These are phyloP conservation scores for Oryza glumipatula DNA, from an alignment of 176 grass and related monocot genomes.

Conservation along the genomic window DNA sequence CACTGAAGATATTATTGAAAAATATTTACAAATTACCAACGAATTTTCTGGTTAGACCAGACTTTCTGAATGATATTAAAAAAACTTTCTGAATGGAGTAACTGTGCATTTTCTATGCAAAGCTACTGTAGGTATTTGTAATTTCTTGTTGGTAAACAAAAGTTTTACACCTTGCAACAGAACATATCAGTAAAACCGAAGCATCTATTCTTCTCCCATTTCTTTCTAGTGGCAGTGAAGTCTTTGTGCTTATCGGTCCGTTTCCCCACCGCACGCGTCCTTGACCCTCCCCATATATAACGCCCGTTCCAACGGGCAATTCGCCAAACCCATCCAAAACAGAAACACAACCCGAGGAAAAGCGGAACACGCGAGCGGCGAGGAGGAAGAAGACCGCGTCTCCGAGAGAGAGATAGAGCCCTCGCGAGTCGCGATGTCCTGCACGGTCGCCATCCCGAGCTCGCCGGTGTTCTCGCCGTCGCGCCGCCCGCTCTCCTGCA, in stretches of 20 bases:
- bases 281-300: conserved; percentile 25
- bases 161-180: neutral
- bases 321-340: conserved; percentile 34
- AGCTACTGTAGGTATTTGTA: too few species aligned
- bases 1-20: neutral
- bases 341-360: conserved; percentile 30
- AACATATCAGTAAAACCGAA: neutral
- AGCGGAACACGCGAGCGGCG: neutral
- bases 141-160: neutral
- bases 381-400: neutral
- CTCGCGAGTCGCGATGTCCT: conserved; percentile 65
- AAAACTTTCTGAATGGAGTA: neutral
- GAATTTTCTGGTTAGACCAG: neutral
- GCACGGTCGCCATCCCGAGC: conserved; percentile 85
- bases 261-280: conserved; percentile 16
- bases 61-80: neutral
- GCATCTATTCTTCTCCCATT: neutral
- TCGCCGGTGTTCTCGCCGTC: conserved; percentile 95
- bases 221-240: neutral
- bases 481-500: conserved; percentile 75
- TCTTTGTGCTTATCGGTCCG: neutral
- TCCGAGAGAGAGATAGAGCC: neutral
- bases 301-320: conserved; percentile 45
- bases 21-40: neutral
- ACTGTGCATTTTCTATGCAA: neutral